phyloP scores from a whole-genome alignment of 306 rosid species.

The Elaeagnus macrophylla region DNA sequence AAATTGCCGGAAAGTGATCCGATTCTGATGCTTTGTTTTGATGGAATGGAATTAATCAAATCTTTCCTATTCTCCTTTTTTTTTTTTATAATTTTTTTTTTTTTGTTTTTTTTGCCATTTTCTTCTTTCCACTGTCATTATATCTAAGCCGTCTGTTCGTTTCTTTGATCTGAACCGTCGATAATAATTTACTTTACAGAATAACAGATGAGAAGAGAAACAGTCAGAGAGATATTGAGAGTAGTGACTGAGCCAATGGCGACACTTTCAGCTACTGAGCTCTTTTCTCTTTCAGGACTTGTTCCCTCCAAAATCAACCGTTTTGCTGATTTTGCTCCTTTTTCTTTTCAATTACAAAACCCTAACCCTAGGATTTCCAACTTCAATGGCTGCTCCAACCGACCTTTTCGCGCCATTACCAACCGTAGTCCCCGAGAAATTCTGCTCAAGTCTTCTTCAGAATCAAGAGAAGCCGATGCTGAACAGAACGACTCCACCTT shows the following conservation, averaged over 20 bases:
- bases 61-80: too few relatives aligned
- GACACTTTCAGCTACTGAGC: slow-evolving; percentile 22
- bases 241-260: slow-evolving; percentile 15
- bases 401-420: slow-evolving; percentile 12
- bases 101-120: too few relatives aligned
- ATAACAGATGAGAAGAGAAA: background rate
- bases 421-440: slow-evolving; percentile 19
- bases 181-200: background rate
- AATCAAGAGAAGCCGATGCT: slow-evolving; percentile 12
- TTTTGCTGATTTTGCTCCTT: slow-evolving; percentile 8
- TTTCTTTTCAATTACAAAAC: slow-evolving; percentile 17
- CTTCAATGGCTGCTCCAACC: slow-evolving; percentile 4
- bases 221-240: background rate
- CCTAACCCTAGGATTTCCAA: slow-evolving; percentile 11
- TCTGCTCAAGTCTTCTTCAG: slow-evolving; percentile 21
- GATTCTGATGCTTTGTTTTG: slow-evolving; percentile 46
- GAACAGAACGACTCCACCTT: slow-evolving; percentile 8
- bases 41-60: too few relatives aligned
- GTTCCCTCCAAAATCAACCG: slow-evolving; percentile 4
- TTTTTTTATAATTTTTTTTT: too few relatives aligned
- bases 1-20: slow-evolving; percentile 36
- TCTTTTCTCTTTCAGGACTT: slow-evolving; percentile 15
- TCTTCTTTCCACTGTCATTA: too few relatives aligned
- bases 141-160: too few relatives aligned
- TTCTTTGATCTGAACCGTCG: slow-evolving; percentile 37